phyloP scores from a whole-genome alignment of 2,329 filamentous ascomycete species.

The Neonectria sp. region DNA sequence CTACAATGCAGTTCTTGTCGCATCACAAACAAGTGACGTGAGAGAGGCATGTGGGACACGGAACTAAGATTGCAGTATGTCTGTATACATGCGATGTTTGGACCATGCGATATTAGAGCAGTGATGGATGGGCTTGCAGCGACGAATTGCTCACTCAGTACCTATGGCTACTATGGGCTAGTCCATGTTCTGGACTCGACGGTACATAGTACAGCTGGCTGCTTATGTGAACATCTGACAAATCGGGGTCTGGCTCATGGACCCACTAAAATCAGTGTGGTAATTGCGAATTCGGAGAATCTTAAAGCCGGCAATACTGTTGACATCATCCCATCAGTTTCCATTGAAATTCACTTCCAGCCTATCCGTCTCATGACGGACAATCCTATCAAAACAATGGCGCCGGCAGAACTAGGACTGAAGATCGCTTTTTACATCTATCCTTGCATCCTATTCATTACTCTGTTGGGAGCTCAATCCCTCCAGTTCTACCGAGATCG shows the following conservation, averaged over 20 bases:
- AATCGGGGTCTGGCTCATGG: neutral
- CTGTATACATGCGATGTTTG: too few species aligned
- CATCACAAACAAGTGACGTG: too few species aligned
- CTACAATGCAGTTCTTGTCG: too few species aligned
- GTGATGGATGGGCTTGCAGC: too few species aligned
- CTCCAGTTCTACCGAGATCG: constrained; percentile 55
- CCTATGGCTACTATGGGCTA: too few species aligned
- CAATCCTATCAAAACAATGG: constrained; percentile 46
- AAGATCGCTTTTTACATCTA: constrained; percentile 59
- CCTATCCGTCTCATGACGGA: neutral
- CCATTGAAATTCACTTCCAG: neutral
- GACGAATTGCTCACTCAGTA: too few species aligned
- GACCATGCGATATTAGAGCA: too few species aligned
- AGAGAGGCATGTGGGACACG: too few species aligned
- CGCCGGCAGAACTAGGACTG: constrained; percentile 53
- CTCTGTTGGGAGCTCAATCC: constrained; percentile 55
- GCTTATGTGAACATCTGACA: neutral
- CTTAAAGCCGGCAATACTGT: constrained; percentile 1
- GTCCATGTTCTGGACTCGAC: too few species aligned
- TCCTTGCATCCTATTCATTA: constrained; percentile 56
- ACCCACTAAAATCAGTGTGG: neutral
- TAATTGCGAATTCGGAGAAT: constrained; percentile 4
- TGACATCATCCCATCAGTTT: constrained; percentile 9
- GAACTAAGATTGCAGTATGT: too few species aligned
- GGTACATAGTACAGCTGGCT: too few species aligned